A percentile compares a stretch with the other conserved stretches of the same genome.
Conservation (phyloP, 2,329 filamentous ascomycete genomes). For the Sordariomycetes sp. region DNA sequence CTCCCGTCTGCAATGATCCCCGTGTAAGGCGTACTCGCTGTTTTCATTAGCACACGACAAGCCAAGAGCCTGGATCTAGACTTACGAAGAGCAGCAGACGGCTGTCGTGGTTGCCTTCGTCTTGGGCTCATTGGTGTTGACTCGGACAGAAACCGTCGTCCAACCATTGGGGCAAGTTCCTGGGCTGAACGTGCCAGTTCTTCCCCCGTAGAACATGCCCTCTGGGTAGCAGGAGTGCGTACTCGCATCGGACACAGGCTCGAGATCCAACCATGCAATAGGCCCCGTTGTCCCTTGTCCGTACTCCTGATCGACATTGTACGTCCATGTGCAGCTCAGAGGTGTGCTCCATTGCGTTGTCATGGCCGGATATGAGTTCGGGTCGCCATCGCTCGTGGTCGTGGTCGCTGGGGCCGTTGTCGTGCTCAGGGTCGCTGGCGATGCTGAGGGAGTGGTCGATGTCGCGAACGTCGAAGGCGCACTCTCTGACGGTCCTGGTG, state of each 20-base stretch:
- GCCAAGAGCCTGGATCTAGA: constrained; percentile 2
- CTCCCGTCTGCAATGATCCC: constrained; percentile 22
- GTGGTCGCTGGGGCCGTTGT: neutral
- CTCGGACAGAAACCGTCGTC: constrained; percentile 24
- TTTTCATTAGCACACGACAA: constrained; percentile 8
- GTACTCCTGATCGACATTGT: constrained; percentile 17
- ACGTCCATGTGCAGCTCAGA: constrained; percentile 27
- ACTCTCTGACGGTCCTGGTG: neutral
- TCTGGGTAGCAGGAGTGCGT: constrained; percentile 30
- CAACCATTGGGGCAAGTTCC: constrained; percentile 28
- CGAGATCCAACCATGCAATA: constrained; percentile 26
- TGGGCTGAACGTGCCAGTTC: constrained; percentile 29
- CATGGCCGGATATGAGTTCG: constrained; percentile 18
- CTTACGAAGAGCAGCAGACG: constrained; percentile 31
- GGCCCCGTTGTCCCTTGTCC: constrained; percentile 14
- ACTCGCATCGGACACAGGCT: constrained; percentile 22
- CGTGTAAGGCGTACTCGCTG: constrained; percentile 24
- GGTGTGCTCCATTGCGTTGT: constrained; percentile 27
- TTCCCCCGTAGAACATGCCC: constrained; percentile 25
- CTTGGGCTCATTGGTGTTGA: constrained; percentile 16
- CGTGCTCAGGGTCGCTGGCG: neutral
- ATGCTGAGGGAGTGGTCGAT: neutral
- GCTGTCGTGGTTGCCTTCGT: constrained; percentile 25
- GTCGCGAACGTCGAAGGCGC: neutral
- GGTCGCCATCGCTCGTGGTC: constrained; percentile 3